Conservation (phyloP, 2,329 filamentous ascomycete species). For the Seiridium unicorne region DNA sequence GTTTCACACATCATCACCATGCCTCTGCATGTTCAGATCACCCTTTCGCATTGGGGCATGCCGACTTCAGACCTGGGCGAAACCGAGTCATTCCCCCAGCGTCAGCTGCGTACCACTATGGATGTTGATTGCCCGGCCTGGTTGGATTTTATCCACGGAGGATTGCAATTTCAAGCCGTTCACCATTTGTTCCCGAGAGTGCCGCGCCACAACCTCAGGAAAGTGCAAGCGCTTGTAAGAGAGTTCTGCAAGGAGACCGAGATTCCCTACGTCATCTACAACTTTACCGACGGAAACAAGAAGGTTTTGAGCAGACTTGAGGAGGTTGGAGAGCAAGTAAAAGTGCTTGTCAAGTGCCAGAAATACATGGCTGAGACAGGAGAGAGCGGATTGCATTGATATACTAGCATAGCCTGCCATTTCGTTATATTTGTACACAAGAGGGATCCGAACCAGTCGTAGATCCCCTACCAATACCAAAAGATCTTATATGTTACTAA, state of each 20-base stretch:
- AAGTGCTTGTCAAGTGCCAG: constrained; percentile 57
- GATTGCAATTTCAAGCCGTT: constrained; percentile 70
- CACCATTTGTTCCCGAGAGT: constrained; percentile 70
- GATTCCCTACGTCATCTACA: constrained; percentile 61
- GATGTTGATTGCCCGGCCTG: constrained; percentile 71
- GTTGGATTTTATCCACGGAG: constrained; percentile 72
- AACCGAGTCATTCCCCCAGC: constrained; percentile 66
- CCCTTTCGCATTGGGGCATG: constrained; percentile 72
- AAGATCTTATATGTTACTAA: too few species aligned
- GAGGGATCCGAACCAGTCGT: too few species aligned
- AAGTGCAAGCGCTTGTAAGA: constrained; percentile 56
- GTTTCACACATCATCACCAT: constrained; percentile 65
- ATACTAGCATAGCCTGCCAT: too few species aligned
- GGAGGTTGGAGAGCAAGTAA: constrained; percentile 61
- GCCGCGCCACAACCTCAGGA: constrained; percentile 65
- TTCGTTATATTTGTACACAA: too few species aligned
- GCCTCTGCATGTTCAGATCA: constrained; percentile 71
- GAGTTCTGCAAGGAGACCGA: constrained; percentile 64
- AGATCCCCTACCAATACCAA: too few species aligned
- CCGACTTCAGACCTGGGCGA: constrained; percentile 63
- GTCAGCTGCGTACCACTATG: constrained; percentile 71
- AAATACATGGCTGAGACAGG: constrained; percentile 47
- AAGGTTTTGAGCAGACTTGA: constrained; percentile 45
- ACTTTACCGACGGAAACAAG: constrained; percentile 62
- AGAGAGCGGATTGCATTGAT: constrained; percentile 32